Conservation (phyloP, 805 yeast species). For the Danielozyma ontarioensis region DNA sequence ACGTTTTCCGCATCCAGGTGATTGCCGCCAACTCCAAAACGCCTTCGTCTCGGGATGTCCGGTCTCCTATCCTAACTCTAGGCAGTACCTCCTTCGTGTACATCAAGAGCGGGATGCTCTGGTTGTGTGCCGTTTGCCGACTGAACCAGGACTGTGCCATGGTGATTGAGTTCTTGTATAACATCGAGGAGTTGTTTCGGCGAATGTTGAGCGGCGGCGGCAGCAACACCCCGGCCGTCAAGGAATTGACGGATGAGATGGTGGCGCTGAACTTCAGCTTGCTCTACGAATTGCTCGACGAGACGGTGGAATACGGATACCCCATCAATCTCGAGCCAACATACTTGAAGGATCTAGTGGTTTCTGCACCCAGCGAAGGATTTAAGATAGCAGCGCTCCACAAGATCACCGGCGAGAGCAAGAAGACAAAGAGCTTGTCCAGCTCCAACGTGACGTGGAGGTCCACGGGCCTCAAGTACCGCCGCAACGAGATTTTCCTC, state of each 20-base stretch:
- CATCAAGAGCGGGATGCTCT: slow-evolving; percentile 55
- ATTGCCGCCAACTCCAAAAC: slow-evolving; percentile 47
- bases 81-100: slow-evolving; percentile 92
- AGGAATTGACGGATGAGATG: slow-evolving; percentile 25
- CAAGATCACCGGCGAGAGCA: background rate
- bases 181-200: slow-evolving; percentile 50
- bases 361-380: slow-evolving; percentile 4
- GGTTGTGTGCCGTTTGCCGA: slow-evolving; percentile 86
- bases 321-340: slow-evolving; percentile 60
- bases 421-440: slow-evolving; percentile 1
- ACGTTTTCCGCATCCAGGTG: slow-evolving; percentile 89
- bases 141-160: slow-evolving; percentile 81
- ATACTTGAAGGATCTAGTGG: slow-evolving; percentile 14
- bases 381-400: background rate
- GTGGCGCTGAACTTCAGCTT: slow-evolving; percentile 62
- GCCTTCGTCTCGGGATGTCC: slow-evolving; percentile 15
- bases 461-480: slow-evolving; percentile 60
- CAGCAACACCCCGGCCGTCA: slow-evolving; percentile 2
- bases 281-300: slow-evolving; percentile 75
- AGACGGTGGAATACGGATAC: slow-evolving; percentile 71
- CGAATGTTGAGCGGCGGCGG: slow-evolving; percentile 15
- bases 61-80: slow-evolving; percentile 57
- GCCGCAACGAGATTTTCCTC: slow-evolving; percentile 74
- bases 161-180: slow-evolving; percentile 73
- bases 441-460: slow-evolving; percentile 58